Evolutionary conservation across 345 rosid species (phyloP).

Genomic region (Populus pruinosa): DNA sequence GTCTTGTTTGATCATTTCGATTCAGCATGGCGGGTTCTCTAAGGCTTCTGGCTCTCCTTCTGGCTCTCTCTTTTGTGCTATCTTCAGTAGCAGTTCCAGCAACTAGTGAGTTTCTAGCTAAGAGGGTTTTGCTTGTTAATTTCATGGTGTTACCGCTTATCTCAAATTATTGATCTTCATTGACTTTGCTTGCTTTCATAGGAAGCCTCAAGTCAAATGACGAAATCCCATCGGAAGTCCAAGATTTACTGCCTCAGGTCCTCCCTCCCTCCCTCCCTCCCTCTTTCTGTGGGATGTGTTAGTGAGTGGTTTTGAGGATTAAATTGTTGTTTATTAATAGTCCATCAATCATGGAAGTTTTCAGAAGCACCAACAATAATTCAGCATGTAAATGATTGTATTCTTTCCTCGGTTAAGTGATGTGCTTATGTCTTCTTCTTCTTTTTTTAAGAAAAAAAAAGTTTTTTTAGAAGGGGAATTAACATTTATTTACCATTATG

Average conservation of each 20-base stretch:
- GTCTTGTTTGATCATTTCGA: background rate
- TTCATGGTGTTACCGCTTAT: background rate
- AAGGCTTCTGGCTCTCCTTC: slow-evolving; percentile 4
- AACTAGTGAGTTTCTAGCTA: slow-evolving; percentile 18
- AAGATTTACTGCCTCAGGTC: slow-evolving; percentile 38
- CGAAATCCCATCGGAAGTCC: slow-evolving; percentile 20
- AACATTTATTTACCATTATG: background rate
- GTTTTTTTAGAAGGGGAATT: background rate
- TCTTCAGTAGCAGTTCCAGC: slow-evolving; percentile 27
- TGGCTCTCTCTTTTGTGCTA: slow-evolving; percentile 21
- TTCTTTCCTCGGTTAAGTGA: background rate
- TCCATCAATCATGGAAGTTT: no score
- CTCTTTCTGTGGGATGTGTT: background rate
- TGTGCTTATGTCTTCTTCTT: background rate
- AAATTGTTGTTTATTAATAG: no score
- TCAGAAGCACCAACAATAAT: no score
- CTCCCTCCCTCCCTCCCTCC: background rate
- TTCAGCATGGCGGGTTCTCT: slow-evolving; percentile 1
- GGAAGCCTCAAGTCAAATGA: slow-evolving; percentile 40
- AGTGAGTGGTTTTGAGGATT: background rate
- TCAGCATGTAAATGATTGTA: background rate
- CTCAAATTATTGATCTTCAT: background rate
- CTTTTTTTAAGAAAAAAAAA: no score
- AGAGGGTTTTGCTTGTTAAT: background rate
- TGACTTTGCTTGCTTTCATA: slow-evolving; percentile 12